These are phyloP conservation scores for Leishmania martiniquensis DNA, from an alignment of 208 protist species.

Conservation along the genomic window DNA sequence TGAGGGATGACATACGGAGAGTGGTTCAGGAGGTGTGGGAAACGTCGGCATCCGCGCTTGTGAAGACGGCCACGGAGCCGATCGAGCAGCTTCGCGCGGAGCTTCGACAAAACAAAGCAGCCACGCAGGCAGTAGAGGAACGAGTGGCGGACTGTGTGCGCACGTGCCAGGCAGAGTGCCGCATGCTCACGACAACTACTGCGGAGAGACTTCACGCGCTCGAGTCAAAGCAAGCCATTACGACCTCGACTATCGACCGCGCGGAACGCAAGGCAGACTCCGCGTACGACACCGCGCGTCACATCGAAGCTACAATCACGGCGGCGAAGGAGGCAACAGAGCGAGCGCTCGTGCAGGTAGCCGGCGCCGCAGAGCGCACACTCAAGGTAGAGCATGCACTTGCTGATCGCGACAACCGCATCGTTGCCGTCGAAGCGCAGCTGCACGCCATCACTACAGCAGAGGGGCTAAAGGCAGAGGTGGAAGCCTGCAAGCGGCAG, in stretches of 20 bases:
- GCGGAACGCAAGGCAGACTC: conserved; percentile 75
- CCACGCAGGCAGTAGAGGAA: conserved; percentile 47
- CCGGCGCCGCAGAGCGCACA: conserved; percentile 49
- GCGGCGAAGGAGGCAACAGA: conserved; percentile 47
- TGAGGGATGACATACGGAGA: conserved; percentile 35
- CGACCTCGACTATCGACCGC: conserved; percentile 56
- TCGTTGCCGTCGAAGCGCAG: conserved; percentile 61
- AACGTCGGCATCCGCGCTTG: conserved; percentile 38
- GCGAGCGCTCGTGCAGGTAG: conserved; percentile 32
- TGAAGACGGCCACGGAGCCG: conserved; percentile 48
- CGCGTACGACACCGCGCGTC: conserved; percentile 44
- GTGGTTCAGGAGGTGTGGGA: conserved; percentile 65
- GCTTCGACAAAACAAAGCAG: conserved; percentile 34
- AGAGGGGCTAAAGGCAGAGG: conserved; percentile 61
- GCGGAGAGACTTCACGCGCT: conserved; percentile 69
- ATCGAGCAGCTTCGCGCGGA: conserved; percentile 42
- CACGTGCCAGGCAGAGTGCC: conserved; percentile 56
- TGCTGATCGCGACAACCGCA: conserved; percentile 63
- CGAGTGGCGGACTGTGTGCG: conserved; percentile 53
- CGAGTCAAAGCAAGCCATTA: conserved; percentile 60
- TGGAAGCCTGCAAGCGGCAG: conserved; percentile 66
- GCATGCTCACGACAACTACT: conserved; percentile 42
- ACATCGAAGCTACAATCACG: conserved; percentile 41
- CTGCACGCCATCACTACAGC: conserved; percentile 52
- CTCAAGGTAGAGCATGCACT: conserved; percentile 63